Percentiles rank a stretch among this genome's conserved stretches.
These are phyloP conservation scores for Asterella californica DNA, from an alignment of 225 moss, liverwort and hornwort genomes.

Conservation along the genomic window DNA sequence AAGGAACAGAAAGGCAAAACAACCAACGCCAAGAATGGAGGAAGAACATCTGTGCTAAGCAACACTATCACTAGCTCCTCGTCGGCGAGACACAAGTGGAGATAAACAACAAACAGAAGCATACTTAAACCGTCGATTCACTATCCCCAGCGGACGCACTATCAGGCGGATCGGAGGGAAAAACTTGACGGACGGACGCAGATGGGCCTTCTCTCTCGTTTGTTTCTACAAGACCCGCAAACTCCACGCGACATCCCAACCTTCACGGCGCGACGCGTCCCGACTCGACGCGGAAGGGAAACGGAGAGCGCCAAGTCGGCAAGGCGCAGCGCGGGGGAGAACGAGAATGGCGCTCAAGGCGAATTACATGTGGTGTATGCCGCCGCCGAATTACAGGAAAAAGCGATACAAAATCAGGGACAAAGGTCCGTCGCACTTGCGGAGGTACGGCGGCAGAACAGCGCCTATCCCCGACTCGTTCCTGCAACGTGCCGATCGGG, in stretches of 20 bases:
- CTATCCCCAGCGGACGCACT: too few relatives aligned
- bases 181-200: conserved; percentile 7
- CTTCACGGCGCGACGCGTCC: too few relatives aligned
- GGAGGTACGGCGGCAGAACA: conserved; percentile 37
- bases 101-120: too few relatives aligned
- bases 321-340: too few relatives aligned
- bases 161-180: not conserved
- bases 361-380: conserved; percentile 16
- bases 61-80: too few relatives aligned
- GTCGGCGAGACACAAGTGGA: too few relatives aligned
- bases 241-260: not conserved
- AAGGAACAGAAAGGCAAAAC: too few relatives aligned
- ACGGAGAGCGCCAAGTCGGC: too few relatives aligned
- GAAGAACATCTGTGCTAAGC: too few relatives aligned
- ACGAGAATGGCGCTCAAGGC: not conserved
- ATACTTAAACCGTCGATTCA: too few relatives aligned
- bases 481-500: conserved; percentile 35
- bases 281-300: too few relatives aligned
- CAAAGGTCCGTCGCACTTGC: conserved; percentile 31
- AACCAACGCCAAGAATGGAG: too few relatives aligned
- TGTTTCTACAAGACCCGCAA: not conserved
- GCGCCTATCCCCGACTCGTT: conserved; percentile 47
- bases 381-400: conserved; percentile 20
- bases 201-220: not conserved
- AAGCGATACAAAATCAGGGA: conserved; percentile 13